Evolutionary conservation across 2,329 filamentous ascomycete species (phyloP).

Genomic region (Talaromyces sp.): DNA sequence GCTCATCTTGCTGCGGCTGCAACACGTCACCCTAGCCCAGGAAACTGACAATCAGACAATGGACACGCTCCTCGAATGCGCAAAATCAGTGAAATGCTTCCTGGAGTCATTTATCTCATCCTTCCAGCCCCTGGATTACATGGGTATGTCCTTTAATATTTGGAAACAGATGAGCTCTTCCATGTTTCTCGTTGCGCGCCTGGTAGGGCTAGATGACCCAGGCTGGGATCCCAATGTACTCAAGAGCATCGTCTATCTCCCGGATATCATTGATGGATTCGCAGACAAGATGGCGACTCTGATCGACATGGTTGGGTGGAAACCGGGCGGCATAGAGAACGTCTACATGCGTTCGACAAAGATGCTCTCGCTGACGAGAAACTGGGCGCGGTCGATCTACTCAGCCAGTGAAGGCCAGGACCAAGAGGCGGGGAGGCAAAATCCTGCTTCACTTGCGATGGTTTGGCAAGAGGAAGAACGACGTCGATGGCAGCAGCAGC

Average conservation of each 20-base stretch:
- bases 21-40: neutral
- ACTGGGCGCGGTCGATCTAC: neutral
- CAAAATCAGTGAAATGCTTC: neutral
- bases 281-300: neutral
- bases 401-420: neutral
- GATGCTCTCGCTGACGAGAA: neutral
- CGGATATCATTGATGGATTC: neutral
- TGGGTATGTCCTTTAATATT: conserved; percentile 3
- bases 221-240: conserved; percentile 3
- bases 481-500: neutral
- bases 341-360: conserved; percentile 3
- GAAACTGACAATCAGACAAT: conserved; percentile 1
- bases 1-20: conserved; percentile 1
- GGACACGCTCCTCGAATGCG: conserved; percentile 3
- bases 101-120: neutral
- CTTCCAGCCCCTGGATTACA: neutral
- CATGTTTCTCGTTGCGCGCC: conserved; percentile 1
- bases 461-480: neutral
- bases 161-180: conserved; percentile 9
- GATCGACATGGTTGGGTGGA: neutral
- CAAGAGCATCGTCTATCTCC: conserved; percentile 1
- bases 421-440: neutral
- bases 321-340: neutral
- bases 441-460: neutral
- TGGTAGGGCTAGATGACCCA: conserved; percentile 3